Evolutionary conservation across 495 filamentous ascomycete species (phyloP).

Genomic region (Aspergillus diversus): DNA sequence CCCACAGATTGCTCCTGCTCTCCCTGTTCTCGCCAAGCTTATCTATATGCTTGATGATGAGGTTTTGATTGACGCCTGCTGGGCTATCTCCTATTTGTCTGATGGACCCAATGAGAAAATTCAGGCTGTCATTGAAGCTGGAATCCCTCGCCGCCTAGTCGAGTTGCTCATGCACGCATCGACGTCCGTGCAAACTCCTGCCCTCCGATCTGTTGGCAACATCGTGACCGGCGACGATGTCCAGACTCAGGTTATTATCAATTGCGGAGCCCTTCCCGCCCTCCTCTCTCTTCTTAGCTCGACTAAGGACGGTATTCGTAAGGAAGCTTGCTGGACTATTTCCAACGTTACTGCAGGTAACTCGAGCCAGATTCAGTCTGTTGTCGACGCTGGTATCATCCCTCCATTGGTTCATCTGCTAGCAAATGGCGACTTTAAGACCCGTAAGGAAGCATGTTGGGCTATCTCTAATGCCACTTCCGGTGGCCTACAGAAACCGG

Average conservation of each 20-base stretch:
- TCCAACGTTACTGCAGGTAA: slow-evolving; percentile 99
- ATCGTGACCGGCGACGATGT: slow-evolving; percentile 99
- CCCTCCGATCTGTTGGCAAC: slow-evolving; percentile 95
- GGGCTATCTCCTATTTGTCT: slow-evolving; percentile 99
- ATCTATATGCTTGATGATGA: slow-evolving; percentile 99
- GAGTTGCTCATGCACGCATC: slow-evolving; percentile 99
- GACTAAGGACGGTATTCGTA: slow-evolving; percentile 97
- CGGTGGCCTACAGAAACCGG: slow-evolving; percentile 96
- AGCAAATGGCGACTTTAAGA: slow-evolving; percentile 98
- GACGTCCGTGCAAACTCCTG: slow-evolving; percentile 97
- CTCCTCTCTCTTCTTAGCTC: slow-evolving; percentile 91
- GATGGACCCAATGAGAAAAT: slow-evolving; percentile 99
- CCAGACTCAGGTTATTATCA: slow-evolving; percentile 99
- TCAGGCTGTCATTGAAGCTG: slow-evolving; percentile 97
- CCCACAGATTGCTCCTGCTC: slow-evolving; percentile 83
- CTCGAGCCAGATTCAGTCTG: slow-evolving; percentile 94
- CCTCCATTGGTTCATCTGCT: slow-evolving; percentile 94
- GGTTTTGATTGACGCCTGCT: slow-evolving; percentile 98
- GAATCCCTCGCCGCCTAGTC: slow-evolving; percentile 94
- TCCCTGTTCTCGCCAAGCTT: slow-evolving; percentile 95
- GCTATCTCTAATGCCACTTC: slow-evolving; percentile 99
- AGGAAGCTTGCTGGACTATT: slow-evolving; percentile 99
- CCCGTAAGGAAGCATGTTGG: slow-evolving; percentile 99
- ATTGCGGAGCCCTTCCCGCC: slow-evolving; percentile 91
- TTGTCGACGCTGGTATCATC: slow-evolving; percentile 96